Conservation (phyloP, 345 rosid genomes). For the Syzygium grande region DNA sequence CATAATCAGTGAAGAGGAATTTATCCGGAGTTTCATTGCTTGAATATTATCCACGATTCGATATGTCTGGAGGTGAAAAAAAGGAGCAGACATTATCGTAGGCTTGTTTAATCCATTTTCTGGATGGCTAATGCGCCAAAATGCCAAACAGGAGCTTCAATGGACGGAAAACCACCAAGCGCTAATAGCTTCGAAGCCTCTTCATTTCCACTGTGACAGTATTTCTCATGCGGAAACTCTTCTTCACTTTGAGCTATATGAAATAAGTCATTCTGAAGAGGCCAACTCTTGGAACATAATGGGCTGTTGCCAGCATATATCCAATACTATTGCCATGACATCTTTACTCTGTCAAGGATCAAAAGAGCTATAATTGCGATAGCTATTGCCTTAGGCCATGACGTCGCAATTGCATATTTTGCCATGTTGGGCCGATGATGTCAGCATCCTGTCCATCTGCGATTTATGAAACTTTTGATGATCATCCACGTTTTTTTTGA, state of each 20-base stretch:
- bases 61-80: not conserved
- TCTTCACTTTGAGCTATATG: not conserved
- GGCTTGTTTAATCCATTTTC: not conserved
- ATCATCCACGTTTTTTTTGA: not conserved
- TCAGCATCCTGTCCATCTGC: not conserved
- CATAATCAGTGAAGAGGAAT: not conserved
- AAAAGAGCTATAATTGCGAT: not conserved
- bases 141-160: not conserved
- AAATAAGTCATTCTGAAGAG: not conserved
- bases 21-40: not conserved
- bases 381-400: not conserved
- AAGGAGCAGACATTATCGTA: not conserved
- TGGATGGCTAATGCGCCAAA: not conserved
- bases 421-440: rapidly evolving
- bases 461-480: not conserved
- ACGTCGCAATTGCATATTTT: not conserved
- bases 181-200: not conserved
- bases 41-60: not conserved
- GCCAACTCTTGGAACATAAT: not conserved
- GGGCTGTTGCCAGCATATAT: not conserved
- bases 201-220: not conserved
- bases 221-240: not conserved
- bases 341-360: not conserved
- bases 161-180: not conserved
- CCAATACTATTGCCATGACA: not conserved